Evolutionary conservation across 2,329 filamentous ascomycete genomes (phyloP).

Genomic region (Rhynchosporium agropyri): DNA sequence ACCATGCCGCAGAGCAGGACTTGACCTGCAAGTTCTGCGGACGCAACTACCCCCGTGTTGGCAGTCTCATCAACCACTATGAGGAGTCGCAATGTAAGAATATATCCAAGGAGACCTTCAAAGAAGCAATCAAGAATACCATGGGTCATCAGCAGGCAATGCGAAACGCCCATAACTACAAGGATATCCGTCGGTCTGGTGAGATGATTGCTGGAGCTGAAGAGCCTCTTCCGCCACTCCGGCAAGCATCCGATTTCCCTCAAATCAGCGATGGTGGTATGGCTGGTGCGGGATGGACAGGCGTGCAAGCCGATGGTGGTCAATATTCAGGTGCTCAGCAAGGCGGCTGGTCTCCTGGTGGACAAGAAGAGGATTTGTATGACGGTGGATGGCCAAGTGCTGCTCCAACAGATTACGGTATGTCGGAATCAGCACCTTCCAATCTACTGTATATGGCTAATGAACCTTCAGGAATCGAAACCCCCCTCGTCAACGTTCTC

Average conservation of each 20-base stretch:
- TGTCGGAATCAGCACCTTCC: not conserved
- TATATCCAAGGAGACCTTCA: slow-evolving; percentile 15
- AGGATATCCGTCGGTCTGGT: slow-evolving; percentile 15
- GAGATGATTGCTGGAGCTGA: not conserved
- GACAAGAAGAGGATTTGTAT: not conserved
- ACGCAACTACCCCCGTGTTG: slow-evolving; percentile 31
- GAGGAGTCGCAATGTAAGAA: slow-evolving; percentile 28
- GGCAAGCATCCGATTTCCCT: not conserved
- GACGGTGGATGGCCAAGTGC: not conserved
- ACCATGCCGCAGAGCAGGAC: slow-evolving; percentile 30
- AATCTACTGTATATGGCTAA: not conserved
- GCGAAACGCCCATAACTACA: slow-evolving; percentile 11
- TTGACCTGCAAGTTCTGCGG: slow-evolving; percentile 30
- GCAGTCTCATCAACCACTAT: slow-evolving; percentile 32
- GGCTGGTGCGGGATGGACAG: not conserved
- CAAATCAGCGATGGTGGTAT: not conserved
- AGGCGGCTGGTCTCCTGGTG: not conserved
- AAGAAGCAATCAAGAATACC: slow-evolving; percentile 17
- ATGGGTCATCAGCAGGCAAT: slow-evolving; percentile 2
- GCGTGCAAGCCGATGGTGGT: not conserved
- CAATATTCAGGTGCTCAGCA: not conserved
- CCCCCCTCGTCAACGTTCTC: not conserved
- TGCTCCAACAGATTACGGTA: not conserved
- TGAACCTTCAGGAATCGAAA: not conserved
- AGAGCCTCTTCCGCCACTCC: slow-evolving; percentile 14